Conservation (phyloP, 1,284 basidiomycete genomes). For the Boletellus deceptivus region DNA sequence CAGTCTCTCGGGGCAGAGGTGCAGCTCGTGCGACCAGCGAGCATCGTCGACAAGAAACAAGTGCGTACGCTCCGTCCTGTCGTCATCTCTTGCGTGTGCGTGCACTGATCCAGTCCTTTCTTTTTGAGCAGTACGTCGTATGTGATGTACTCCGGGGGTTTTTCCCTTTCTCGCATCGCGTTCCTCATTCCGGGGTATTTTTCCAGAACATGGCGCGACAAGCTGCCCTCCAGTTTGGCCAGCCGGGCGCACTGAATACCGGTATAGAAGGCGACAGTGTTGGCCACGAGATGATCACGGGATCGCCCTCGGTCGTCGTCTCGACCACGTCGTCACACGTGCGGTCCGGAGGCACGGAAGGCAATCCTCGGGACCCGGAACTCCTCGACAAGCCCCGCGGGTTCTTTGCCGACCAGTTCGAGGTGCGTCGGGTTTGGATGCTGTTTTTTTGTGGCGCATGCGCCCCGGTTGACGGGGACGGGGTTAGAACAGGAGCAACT, state of each 20-base stretch:
- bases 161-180: conserved; percentile 38
- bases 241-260: conserved; percentile 36
- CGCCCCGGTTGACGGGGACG: not conserved
- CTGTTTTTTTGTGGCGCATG: too few species aligned
- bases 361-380: conserved; percentile 40
- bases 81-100: too few species aligned
- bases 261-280: conserved; percentile 25
- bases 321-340: conserved; percentile 52
- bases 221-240: conserved; percentile 72
- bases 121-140: conserved; percentile 22
- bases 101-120: not conserved
- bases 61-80: conserved; percentile 36
- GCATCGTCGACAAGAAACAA: conserved; percentile 94
- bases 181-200: conserved; percentile 20
- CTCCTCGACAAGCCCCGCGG: conserved; percentile 43
- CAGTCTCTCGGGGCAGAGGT: conserved; percentile 85
- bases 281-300: conserved; percentile 35
- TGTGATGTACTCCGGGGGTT: conserved; percentile 3
- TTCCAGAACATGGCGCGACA: conserved; percentile 77
- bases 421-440: too few species aligned
- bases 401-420: too few species aligned
- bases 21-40: conserved; percentile 81
- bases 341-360: conserved; percentile 34
- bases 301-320: conserved; percentile 52
- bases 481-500: conserved; percentile 84